A percentile compares a stretch with the other conserved stretches of the same genome.
Evolutionary conservation across 2,329 filamentous ascomycete species (phyloP).

Genomic region (Sarocladium oryzae): DNA sequence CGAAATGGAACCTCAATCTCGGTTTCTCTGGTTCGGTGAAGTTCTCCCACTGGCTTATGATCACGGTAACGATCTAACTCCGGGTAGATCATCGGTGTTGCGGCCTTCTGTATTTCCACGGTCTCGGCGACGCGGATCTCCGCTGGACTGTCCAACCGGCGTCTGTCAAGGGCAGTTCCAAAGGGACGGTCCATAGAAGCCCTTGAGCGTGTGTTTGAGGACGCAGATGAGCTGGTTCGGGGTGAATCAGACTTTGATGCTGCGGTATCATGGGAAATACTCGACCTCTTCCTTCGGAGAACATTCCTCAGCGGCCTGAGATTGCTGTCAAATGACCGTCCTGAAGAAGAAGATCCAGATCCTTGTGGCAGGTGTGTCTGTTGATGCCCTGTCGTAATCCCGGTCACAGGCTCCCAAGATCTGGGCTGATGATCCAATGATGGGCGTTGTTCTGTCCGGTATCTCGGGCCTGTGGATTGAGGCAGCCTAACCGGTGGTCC

Average conservation of each 20-base stretch:
- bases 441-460: conserved; percentile 13
- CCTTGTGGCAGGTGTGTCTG: conserved; percentile 23
- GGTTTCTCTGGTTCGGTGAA: conserved; percentile 25
- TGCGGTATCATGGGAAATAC: conserved; percentile 32
- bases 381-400: conserved; percentile 25
- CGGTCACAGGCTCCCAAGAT: conserved; percentile 33
- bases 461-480: conserved; percentile 2
- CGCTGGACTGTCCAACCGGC: conserved; percentile 36
- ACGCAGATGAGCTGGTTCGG: conserved; percentile 34
- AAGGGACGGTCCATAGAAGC: conserved; percentile 27
- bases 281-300: conserved; percentile 44
- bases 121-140: conserved; percentile 36
- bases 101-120: conserved; percentile 32
- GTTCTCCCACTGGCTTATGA: conserved; percentile 27
- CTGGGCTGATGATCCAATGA: conserved; percentile 34
- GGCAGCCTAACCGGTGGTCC: conserved; percentile 17
- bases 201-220: conserved; percentile 34
- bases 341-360: conserved; percentile 27
- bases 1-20: conserved; percentile 45
- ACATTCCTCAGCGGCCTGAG: conserved; percentile 33
- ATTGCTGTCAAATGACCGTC: conserved; percentile 26
- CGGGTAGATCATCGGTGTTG: conserved; percentile 43
- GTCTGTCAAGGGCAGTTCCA: conserved; percentile 33
- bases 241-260: conserved; percentile 26
- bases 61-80: conserved; percentile 57